These are phyloP conservation scores for Carnegiea gigantea DNA, from an alignment of 179 eudicot species.

Conservation along the genomic window DNA sequence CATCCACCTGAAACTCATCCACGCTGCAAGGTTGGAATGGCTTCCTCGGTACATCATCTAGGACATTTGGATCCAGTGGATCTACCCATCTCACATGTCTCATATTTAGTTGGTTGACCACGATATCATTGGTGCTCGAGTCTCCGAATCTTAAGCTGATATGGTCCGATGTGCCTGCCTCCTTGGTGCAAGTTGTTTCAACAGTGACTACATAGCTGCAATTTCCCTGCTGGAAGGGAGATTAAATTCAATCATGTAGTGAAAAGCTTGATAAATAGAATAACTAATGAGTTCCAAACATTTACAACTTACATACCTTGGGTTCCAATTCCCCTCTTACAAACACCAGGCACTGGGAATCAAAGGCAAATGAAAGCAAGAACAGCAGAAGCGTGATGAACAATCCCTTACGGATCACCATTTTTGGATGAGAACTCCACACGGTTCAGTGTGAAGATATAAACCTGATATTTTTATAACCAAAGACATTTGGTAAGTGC, in stretches of 20 bases:
- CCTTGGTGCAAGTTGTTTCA: constrained; percentile 53
- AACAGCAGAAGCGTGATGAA: background rate
- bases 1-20: constrained; percentile 51
- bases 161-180: constrained; percentile 48
- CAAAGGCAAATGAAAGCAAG: constrained; percentile 6
- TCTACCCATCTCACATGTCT: constrained; percentile 49
- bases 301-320: constrained; percentile 9
- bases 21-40: constrained; percentile 65
- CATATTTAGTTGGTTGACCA: constrained; percentile 44
- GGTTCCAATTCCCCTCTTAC: constrained; percentile 13
- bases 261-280: too few species aligned
- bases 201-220: constrained; percentile 57
- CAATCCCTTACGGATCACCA: constrained; percentile 9
- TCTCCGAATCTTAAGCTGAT: constrained; percentile 60
- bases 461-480: background rate
- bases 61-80: constrained; percentile 45
- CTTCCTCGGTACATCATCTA: constrained; percentile 47
- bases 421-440: constrained; percentile 1
- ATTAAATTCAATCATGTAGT: background rate
- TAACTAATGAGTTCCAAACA: background rate
- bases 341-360: constrained; percentile 2
- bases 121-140: constrained; percentile 44
- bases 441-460: background rate
- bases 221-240: constrained; percentile 31
- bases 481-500: background rate